A percentile compares a stretch with the other conserved stretches of the same genome.
phyloP scores from a whole-genome alignment of 257 asterid species.

The Parsonsia alboflavescens region DNA sequence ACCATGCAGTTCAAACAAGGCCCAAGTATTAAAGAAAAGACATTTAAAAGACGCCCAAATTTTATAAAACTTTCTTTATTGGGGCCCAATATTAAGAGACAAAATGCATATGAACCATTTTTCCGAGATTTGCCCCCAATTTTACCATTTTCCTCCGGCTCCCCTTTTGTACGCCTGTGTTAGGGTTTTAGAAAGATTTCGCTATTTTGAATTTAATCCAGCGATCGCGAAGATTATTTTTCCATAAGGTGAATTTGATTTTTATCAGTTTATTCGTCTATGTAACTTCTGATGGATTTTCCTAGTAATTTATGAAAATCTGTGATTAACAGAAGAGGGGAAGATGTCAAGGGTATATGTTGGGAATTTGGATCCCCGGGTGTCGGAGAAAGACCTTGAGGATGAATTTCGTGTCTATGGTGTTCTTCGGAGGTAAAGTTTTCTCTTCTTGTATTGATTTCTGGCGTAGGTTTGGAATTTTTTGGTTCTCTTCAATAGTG shows the following conservation, averaged over 20 bases:
- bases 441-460: not conserved
- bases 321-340: not conserved
- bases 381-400: slow-evolving; percentile 43
- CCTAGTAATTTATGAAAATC: not conserved
- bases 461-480: not conserved
- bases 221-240: not conserved
- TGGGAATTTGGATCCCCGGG: slow-evolving; percentile 43
- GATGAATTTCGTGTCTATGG: slow-evolving; percentile 43
- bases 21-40: too few relatives aligned
- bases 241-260: not conserved
- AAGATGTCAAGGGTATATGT: slow-evolving; percentile 43
- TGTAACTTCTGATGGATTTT: not conserved
- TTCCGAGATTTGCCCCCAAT: not conserved
- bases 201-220: not conserved
- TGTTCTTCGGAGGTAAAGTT: slow-evolving; percentile 33
- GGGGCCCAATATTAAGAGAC: not conserved
- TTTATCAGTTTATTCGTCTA: not conserved
- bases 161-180: not conserved
- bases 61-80: too few relatives aligned
- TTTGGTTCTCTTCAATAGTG: not conserved
- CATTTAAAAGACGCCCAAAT: too few relatives aligned
- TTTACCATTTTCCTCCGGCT: not conserved
- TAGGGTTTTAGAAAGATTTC: slow-evolving; percentile 3
- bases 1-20: too few relatives aligned
- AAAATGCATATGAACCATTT: not conserved